phyloP scores from a whole-genome alignment of 352 stramenopile genomes.

The Thraustotheca clavata region DNA sequence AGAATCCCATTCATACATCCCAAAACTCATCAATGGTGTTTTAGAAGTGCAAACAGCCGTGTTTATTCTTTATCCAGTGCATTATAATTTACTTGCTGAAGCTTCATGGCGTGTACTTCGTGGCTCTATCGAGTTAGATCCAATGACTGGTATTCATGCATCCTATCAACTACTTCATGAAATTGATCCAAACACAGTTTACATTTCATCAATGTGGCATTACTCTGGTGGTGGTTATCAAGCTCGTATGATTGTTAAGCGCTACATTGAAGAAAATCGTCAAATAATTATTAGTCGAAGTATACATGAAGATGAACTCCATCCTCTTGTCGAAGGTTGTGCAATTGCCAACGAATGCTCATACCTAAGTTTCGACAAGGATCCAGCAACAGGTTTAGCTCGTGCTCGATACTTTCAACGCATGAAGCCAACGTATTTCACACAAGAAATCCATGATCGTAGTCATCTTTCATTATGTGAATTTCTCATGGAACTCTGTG shows the following conservation, averaged over 20 bases:
- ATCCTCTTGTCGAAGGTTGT: background rate
- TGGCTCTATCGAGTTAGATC: background rate
- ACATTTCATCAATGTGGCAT: background rate
- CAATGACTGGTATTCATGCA: background rate
- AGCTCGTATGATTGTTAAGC: slow-evolving; percentile 1
- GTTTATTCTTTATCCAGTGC: background rate
- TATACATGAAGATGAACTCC: slow-evolving; percentile 3
- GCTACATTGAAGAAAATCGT: background rate
- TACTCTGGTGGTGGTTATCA: background rate
- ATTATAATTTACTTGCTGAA: slow-evolving; percentile 3
- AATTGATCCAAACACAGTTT: background rate
- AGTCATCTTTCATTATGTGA: background rate
- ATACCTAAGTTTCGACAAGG: background rate
- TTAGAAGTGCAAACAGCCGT: background rate
- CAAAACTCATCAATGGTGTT: background rate
- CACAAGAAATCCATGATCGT: background rate
- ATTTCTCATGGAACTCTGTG: slow-evolving; percentile 2
- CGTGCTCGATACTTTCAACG: slow-evolving; percentile 3
- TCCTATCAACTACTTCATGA: background rate
- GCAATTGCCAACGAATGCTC: background rate
- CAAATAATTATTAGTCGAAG: background rate
- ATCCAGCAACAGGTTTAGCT: background rate
- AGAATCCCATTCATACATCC: background rate
- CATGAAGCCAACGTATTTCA: slow-evolving; percentile 5
- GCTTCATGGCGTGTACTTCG: background rate